Percentiles rank a stretch among this genome's conserved stretches.
These are phyloP conservation scores for Rhododendron williamsianum DNA, from an alignment of 148 eudicot species.

Conservation along the genomic window DNA sequence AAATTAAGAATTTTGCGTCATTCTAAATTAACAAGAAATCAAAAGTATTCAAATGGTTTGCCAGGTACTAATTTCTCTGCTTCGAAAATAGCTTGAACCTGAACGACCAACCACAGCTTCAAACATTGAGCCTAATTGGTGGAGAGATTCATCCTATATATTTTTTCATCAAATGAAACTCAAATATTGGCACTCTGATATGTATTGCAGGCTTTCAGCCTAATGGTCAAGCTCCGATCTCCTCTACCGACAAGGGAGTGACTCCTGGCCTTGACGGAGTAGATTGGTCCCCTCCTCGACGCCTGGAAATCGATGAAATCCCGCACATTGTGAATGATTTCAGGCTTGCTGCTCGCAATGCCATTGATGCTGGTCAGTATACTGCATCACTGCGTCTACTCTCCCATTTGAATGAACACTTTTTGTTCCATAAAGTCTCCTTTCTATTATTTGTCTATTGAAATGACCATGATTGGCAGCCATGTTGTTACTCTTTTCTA, in stretches of 20 bases:
- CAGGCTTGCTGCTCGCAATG: conserved; percentile 30
- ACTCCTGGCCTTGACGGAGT: conserved; percentile 21
- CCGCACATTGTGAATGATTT: conserved; percentile 30
- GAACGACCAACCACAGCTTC: neutral
- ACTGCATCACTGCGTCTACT: neutral
- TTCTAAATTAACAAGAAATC: neutral
- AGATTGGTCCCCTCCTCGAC: conserved; percentile 30
- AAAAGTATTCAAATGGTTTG: neutral
- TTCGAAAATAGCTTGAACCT: neutral
- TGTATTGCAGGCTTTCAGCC: conserved; percentile 25
- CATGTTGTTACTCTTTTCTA: neutral
- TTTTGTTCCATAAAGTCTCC: neutral
- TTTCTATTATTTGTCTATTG: neutral
- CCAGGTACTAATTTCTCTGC: neutral
- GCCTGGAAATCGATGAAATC: conserved; percentile 22
- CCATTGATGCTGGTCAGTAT: conserved; percentile 32
- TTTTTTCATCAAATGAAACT: neutral
- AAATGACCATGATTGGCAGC: neutral
- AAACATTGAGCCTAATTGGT: neutral
- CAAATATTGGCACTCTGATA: neutral
- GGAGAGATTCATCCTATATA: neutral
- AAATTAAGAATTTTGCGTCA: neutral
- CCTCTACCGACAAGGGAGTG: conserved; percentile 22
- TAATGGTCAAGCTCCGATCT: conserved; percentile 30
- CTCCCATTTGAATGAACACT: neutral